Conservation (phyloP, 106 monocot species). For the Acorus calamus region DNA sequence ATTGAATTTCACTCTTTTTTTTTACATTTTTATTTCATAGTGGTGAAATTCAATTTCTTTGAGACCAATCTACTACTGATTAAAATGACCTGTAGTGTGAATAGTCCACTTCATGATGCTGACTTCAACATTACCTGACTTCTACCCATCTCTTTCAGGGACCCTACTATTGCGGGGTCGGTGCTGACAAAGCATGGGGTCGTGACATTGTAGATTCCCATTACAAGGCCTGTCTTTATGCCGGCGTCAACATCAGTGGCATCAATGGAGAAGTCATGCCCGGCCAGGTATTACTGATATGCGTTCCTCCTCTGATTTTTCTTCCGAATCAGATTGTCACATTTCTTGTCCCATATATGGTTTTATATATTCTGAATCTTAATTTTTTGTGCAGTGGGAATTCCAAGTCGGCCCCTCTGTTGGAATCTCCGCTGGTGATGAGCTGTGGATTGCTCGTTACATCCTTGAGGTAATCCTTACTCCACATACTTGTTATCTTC, state of each 20-base stretch:
- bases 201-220: constrained; percentile 78
- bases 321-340: neutral
- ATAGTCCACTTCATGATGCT: too few relatives aligned
- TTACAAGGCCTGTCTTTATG: constrained; percentile 78
- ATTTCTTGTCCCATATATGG: neutral
- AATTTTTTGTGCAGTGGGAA: constrained; percentile 32
- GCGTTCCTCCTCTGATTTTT: neutral
- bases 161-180: constrained; percentile 66
- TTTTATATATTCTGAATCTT: too few relatives aligned
- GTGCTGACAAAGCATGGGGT: constrained; percentile 70
- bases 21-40: too few relatives aligned
- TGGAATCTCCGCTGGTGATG: constrained; percentile 35
- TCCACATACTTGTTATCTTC: neutral
- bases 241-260: constrained; percentile 78
- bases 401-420: constrained; percentile 57
- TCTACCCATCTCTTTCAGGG: constrained; percentile 28
- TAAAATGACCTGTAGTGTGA: too few relatives aligned
- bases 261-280: constrained; percentile 95
- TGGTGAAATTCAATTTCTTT: too few relatives aligned
- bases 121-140: too few relatives aligned
- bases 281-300: constrained; percentile 44
- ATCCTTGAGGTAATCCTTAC: constrained; percentile 25
- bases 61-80: too few relatives aligned
- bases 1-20: too few relatives aligned
- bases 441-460: constrained; percentile 43